phyloP scores from a whole-genome alignment of 495 filamentous ascomycete genomes.

The Penicillium coprophilum region DNA sequence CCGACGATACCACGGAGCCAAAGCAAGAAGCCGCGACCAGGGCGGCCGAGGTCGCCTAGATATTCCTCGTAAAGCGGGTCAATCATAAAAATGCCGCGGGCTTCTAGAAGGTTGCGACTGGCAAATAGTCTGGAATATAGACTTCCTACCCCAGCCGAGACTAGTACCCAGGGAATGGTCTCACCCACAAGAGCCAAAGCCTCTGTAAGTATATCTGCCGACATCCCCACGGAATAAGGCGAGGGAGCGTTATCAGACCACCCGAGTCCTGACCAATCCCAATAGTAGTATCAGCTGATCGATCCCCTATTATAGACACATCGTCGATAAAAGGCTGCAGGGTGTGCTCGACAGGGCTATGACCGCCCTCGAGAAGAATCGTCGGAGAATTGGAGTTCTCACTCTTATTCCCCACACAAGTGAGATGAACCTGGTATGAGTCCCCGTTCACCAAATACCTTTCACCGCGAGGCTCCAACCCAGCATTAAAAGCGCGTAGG shows the following conservation, averaged over 20 bases:
- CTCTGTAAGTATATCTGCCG: constrained; percentile 82
- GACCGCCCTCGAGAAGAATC: constrained; percentile 78
- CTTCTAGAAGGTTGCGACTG: constrained; percentile 67
- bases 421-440: constrained; percentile 82
- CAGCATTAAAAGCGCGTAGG: constrained; percentile 71
- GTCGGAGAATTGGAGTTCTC: constrained; percentile 55
- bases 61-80: constrained; percentile 86
- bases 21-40: constrained; percentile 73
- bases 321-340: constrained; percentile 67
- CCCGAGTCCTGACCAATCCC: constrained; percentile 83
- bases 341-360: constrained; percentile 69
- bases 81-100: constrained; percentile 78
- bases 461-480: constrained; percentile 66
- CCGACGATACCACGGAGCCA: too few relatives aligned
- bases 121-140: constrained; percentile 90
- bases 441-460: constrained; percentile 74
- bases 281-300: constrained; percentile 90
- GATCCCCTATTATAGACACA: constrained; percentile 69
- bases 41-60: constrained; percentile 60
- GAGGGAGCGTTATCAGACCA: constrained; percentile 95
- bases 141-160: constrained; percentile 72
- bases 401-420: constrained; percentile 68
- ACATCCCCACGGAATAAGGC: constrained; percentile 87
- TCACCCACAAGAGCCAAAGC: constrained; percentile 80
- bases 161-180: constrained; percentile 75